Evolutionary conservation across 2,329 filamentous ascomycete species (phyloP).

Genomic region (Phialophora tarda): DNA sequence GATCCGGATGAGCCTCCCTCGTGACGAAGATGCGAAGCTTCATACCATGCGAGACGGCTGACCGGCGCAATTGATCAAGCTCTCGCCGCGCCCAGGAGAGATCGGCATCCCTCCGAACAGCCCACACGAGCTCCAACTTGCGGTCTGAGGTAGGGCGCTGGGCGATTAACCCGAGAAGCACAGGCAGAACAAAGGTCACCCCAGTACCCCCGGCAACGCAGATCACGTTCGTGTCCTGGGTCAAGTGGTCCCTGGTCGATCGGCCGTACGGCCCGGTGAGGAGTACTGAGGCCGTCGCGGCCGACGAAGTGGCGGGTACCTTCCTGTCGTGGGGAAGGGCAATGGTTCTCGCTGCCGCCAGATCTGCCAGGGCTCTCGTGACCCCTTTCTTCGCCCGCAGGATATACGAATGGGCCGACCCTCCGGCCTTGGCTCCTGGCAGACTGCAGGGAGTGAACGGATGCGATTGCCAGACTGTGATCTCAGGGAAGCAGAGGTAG

Average conservation of each 20-base stretch:
- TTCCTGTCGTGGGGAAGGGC: constrained; percentile 26
- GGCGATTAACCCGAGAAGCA: constrained; percentile 51
- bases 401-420: constrained; percentile 45
- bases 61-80: constrained; percentile 56
- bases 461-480: constrained; percentile 73
- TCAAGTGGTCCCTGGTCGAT: constrained; percentile 22
- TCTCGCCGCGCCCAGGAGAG: constrained; percentile 65
- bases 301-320: constrained; percentile 42
- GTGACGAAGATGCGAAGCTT: constrained; percentile 66
- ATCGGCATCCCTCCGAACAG: constrained; percentile 61
- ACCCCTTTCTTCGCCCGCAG: constrained; percentile 56
- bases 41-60: constrained; percentile 50
- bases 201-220: constrained; percentile 65
- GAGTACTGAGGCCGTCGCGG: constrained; percentile 60
- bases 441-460: constrained; percentile 70
- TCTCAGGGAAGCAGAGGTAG: constrained; percentile 70
- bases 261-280: constrained; percentile 69
- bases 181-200: constrained; percentile 62
- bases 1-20: constrained; percentile 48
- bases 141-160: constrained; percentile 43
- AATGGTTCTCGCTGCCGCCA: constrained; percentile 43
- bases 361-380: constrained; percentile 60
- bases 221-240: constrained; percentile 54
- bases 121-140: constrained; percentile 69
- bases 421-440: constrained; percentile 43